These are phyloP conservation scores for rapeseed (Brassica napus) DNA, from an alignment of 345 rosid species.

Conservation along the genomic window DNA sequence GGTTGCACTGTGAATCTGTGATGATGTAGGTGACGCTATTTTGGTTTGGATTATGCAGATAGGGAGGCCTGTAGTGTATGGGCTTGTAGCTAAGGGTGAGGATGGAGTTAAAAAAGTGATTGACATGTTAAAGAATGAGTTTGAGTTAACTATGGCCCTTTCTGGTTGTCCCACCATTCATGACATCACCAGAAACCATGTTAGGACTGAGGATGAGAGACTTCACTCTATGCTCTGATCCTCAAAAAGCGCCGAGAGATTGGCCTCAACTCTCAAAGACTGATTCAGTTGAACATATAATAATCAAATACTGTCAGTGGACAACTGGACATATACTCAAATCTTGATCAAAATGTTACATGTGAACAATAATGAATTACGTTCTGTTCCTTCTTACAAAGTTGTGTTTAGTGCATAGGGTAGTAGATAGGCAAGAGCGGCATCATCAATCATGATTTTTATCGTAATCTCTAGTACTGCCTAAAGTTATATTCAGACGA, in stretches of 20 bases:
- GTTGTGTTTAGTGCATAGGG: too few relatives aligned
- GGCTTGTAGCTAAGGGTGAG: constrained; percentile 81
- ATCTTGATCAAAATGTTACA: too few relatives aligned
- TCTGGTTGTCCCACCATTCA: constrained; percentile 66
- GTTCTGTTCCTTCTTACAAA: too few relatives aligned
- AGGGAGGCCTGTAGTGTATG: constrained; percentile 78
- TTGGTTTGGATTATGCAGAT: constrained; percentile 50
- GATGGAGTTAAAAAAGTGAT: constrained; percentile 58
- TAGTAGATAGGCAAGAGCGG: too few relatives aligned
- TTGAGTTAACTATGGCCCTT: constrained; percentile 79
- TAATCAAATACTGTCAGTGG: too few relatives aligned
- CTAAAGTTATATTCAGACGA: too few relatives aligned
- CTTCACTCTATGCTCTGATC: constrained; percentile 52
- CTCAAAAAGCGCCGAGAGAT: neutral
- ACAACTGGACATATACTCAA: too few relatives aligned
- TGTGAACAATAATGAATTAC: too few relatives aligned
- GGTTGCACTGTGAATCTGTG: neutral
- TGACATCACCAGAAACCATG: constrained; percentile 64
- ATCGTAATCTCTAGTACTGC: too few relatives aligned
- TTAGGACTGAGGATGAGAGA: constrained; percentile 50
- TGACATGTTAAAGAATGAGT: constrained; percentile 72
- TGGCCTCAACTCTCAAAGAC: neutral
- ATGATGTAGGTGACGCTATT: neutral
- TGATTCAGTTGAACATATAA: neutral
- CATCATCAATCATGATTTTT: too few relatives aligned